Evolutionary conservation across 1,284 basidiomycete species (phyloP), one percentile per base, ranked within the genome.

Genomic region (Sporisorium exsertum): DNA sequence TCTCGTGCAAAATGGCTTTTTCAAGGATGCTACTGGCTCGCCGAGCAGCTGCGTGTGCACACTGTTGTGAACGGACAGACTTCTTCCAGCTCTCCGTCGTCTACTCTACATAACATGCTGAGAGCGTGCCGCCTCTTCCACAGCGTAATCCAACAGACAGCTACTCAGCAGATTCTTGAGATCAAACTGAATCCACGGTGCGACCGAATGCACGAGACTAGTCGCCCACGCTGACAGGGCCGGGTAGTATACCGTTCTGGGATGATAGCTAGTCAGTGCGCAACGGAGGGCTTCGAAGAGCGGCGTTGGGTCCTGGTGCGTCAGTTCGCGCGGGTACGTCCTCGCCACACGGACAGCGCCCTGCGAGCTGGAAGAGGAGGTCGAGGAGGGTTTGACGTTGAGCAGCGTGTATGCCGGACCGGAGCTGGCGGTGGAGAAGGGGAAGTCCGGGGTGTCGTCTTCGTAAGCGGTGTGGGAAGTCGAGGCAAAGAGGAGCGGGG

Each of bases 401-500:
- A 71, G 45, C n/a, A 51, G 29, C 0, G 55, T 65, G 12, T 55
- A 61, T 18, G 63, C 68, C 0, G 68, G 68, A 9, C 63, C 68
- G 1, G 68, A 71, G n/a, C 49, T 54, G 8, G 68, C 68, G 45
- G 63, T 71, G n/a, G 68, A 71, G 46, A 71, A 71, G 29, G 68
- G 68, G 27, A 71, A 71, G 20, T 61, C 43, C 22, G 69, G 55
- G 8, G 40, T 29, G 24, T 54, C 54, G 26, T 58, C 49, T 26
- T 22, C 24, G 27, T 24, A 12, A 4, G 37, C 54, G 26, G 18
- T 12, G 2, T n/a, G 35, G 8, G 45, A 22, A n/a, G 27, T 42
- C 13, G 26, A 16, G 5, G 43, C 26, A 27, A 43, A 53, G 5
- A 58, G 50, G 26, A 43, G 35, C 6, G 57, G 42, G 32, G 53